A percentile compares a stretch with the other conserved stretches of the same genome.
Conservation (phyloP, 352 stramenopile species). For the Globisporangium yorkense region DNA sequence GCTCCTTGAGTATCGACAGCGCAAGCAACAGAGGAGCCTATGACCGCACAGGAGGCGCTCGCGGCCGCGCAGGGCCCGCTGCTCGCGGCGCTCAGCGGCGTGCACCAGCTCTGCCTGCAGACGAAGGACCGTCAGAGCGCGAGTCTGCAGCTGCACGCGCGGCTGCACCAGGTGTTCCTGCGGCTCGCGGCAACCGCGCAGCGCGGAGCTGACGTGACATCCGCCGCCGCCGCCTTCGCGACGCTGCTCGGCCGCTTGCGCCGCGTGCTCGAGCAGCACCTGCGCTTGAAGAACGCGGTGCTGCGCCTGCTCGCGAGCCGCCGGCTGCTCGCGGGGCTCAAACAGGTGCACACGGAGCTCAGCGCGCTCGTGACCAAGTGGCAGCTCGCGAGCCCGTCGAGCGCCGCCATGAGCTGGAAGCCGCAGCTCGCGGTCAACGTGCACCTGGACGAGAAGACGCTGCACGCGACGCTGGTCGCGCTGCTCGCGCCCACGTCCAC, state of each 20-base stretch:
- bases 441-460: conserved; percentile 46
- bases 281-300: conserved; percentile 32
- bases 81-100: conserved; percentile 25
- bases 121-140: conserved; percentile 35
- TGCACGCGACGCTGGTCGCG: conserved; percentile 49
- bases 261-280: conserved; percentile 30
- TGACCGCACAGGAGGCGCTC: not conserved
- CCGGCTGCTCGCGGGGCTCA: conserved; percentile 31
- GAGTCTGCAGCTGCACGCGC: conserved; percentile 37
- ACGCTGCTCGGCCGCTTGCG: conserved; percentile 42
- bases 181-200: conserved; percentile 26
- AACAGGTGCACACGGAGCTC: conserved; percentile 33
- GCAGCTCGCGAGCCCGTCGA: conserved; percentile 21
- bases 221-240: conserved; percentile 19
- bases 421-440: conserved; percentile 39
- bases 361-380: conserved; percentile 27
- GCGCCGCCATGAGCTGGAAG: conserved; percentile 36
- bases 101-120: conserved; percentile 37
- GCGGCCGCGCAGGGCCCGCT: conserved; percentile 30
- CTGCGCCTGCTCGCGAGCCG: conserved; percentile 32
- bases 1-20: no score
- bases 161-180: conserved; percentile 46
- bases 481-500: conserved; percentile 47
- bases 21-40: no score
- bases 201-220: conserved; percentile 3